These are phyloP conservation scores for Brettanomyces nanus DNA, from an alignment of 805 yeast genomes.

Conservation along the genomic window DNA sequence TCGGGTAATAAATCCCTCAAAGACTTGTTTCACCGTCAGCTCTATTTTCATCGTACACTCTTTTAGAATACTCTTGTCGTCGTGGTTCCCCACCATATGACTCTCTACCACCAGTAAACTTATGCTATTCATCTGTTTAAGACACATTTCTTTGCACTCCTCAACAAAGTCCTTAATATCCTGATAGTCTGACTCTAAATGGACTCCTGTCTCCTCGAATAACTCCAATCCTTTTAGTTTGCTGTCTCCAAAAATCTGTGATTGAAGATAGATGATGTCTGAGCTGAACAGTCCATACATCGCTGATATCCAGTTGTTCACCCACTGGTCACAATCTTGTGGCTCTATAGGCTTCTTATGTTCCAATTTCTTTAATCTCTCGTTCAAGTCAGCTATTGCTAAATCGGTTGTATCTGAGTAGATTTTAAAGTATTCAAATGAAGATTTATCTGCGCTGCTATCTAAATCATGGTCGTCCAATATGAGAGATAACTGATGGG, in stretches of 20 bases:
- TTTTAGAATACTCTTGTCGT: slow-evolving; percentile 10
- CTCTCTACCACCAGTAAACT: slow-evolving; percentile 22
- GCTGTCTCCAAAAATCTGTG: slow-evolving; percentile 20
- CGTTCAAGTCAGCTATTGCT: slow-evolving; percentile 11
- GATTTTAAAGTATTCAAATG: slow-evolving; percentile 6
- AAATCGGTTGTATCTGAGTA: slow-evolving; percentile 16
- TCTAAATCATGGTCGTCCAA: slow-evolving; percentile 1
- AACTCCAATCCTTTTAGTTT: slow-evolving; percentile 14
- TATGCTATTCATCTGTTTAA: slow-evolving; percentile 17
- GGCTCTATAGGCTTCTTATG: background rate
- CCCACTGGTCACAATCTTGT: slow-evolving; percentile 14
- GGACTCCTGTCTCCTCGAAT: slow-evolving; percentile 12
- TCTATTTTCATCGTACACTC: slow-evolving; percentile 18
- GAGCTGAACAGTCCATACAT: slow-evolving; percentile 20
- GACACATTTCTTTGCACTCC: slow-evolving; percentile 18
- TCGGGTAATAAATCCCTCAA: slow-evolving; percentile 8
- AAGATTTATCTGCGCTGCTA: background rate
- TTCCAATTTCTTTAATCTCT: slow-evolving; percentile 11
- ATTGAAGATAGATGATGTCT: slow-evolving; percentile 17
- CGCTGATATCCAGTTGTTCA: slow-evolving; percentile 23
- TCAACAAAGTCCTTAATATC: slow-evolving; percentile 15
- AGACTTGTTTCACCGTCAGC: slow-evolving; percentile 10
- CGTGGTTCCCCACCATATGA: slow-evolving; percentile 15
- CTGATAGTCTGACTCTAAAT: slow-evolving; percentile 15
- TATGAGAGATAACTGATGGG: background rate